Evolutionary conservation across 495 filamentous ascomycete genomes (phyloP).

Genomic region (Penicillium chermesinum): DNA sequence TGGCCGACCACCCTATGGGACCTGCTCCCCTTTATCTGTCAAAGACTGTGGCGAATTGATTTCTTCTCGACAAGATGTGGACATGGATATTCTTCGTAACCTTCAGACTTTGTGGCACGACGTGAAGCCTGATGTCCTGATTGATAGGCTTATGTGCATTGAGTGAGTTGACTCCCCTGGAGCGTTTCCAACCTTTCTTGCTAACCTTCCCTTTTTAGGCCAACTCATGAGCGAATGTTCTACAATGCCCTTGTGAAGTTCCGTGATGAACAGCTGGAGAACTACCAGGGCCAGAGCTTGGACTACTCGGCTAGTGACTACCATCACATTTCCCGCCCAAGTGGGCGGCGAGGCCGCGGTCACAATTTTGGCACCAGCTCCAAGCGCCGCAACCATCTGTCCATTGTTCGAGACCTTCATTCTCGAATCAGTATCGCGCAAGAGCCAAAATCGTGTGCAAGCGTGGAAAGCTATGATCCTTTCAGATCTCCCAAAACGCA

Average conservation of each 20-base stretch:
- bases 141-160: constrained; percentile 56
- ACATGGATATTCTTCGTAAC: constrained; percentile 74
- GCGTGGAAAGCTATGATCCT: constrained; percentile 71
- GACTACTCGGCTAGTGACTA: constrained; percentile 82
- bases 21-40: constrained; percentile 45
- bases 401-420: constrained; percentile 59
- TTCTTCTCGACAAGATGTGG: constrained; percentile 54
- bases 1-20: constrained; percentile 48
- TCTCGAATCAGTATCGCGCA: constrained; percentile 39
- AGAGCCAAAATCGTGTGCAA: constrained; percentile 42
- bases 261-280: constrained; percentile 74
- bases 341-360: constrained; percentile 17
- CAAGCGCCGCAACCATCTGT: constrained; percentile 62
- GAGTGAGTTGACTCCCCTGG: constrained; percentile 52
- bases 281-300: constrained; percentile 67
- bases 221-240: constrained; percentile 85
- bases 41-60: constrained; percentile 52
- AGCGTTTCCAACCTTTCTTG: background rate
- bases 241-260: constrained; percentile 80
- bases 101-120: constrained; percentile 85
- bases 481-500: constrained; percentile 62
- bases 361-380: constrained; percentile 30
- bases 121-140: constrained; percentile 64
- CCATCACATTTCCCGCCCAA: constrained; percentile 61
- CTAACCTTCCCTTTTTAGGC: constrained; percentile 37